phyloP scores from a whole-genome alignment of 2,329 filamentous ascomycete genomes.

The Arthrobotrys sinensis region DNA sequence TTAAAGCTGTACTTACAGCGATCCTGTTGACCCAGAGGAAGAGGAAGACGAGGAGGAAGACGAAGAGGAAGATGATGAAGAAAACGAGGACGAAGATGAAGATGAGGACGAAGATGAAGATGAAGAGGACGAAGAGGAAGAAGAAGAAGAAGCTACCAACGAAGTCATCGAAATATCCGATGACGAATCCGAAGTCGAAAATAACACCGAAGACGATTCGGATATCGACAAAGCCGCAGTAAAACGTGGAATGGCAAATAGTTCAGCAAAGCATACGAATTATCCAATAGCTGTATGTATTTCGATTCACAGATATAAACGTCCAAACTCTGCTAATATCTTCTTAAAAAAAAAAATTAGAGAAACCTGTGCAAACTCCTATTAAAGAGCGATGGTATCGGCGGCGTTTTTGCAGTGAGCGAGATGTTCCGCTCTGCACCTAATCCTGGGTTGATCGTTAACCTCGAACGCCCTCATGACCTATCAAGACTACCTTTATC shows the following conservation, averaged over 20 bases:
- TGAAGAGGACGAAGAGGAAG: conserved; percentile 33
- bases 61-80: conserved; percentile 31
- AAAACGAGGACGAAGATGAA: not conserved
- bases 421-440: not conserved
- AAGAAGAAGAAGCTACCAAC: not conserved
- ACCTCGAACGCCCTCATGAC: not conserved
- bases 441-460: conserved; percentile 19
- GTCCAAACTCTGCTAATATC: too few species aligned
- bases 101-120: not conserved
- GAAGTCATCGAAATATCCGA: not conserved
- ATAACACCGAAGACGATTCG: conserved; percentile 31
- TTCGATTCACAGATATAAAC: too few species aligned
- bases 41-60: conserved; percentile 11
- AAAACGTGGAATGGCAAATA: too few species aligned
- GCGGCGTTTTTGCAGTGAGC: not conserved
- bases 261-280: too few species aligned
- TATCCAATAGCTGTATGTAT: too few species aligned
- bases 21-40: conserved; percentile 2
- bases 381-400: not conserved
- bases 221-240: too few species aligned
- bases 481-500: conserved; percentile 25
- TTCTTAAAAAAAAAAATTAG: too few species aligned
- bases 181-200: conserved; percentile 43
- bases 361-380: conserved; percentile 2
- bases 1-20: conserved; percentile 14